Evolutionary conservation across 2,329 filamentous ascomycete genomes (phyloP).

Genomic region (Fusarium duplospermum): DNA sequence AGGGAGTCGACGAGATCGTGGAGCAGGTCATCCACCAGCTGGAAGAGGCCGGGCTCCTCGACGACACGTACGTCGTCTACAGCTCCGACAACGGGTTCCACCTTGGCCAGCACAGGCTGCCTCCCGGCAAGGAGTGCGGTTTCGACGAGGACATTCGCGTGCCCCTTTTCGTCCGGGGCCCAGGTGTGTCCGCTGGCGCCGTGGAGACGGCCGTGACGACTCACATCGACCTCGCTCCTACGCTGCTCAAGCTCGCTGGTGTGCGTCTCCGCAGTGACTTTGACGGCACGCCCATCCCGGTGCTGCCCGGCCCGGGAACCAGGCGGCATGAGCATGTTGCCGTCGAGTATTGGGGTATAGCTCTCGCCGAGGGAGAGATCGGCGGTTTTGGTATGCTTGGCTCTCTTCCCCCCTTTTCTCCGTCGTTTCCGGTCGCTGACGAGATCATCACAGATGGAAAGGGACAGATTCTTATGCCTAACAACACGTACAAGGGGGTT

Average conservation of each 20-base stretch:
- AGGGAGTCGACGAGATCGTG: constrained; percentile 67
- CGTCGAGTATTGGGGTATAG: constrained; percentile 67
- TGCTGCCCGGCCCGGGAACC: constrained; percentile 42
- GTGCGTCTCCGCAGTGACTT: constrained; percentile 60
- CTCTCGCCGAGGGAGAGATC: constrained; percentile 51
- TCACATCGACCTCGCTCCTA: constrained; percentile 73
- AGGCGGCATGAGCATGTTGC: constrained; percentile 65
- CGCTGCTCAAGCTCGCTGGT: constrained; percentile 61
- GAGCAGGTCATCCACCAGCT: constrained; percentile 59
- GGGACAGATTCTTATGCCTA: constrained; percentile 34
- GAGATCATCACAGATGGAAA: constrained; percentile 27
- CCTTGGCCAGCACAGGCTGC: constrained; percentile 68
- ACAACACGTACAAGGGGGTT: constrained; percentile 72
- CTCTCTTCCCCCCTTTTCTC: neutral
- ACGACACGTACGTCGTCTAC: constrained; percentile 70
- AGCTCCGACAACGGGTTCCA: constrained; percentile 72
- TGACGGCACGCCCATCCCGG: constrained; percentile 66
- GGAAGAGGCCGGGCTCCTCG: constrained; percentile 66
- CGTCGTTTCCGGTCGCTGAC: constrained; percentile 6
- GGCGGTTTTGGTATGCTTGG: constrained; percentile 41
- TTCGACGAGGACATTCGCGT: constrained; percentile 71
- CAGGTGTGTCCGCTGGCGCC: constrained; percentile 57
- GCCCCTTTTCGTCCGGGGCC: constrained; percentile 67
- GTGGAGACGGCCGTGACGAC: constrained; percentile 62
- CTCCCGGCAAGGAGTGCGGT: constrained; percentile 67